Base-by-base conservation (phyloP, 805 yeast species). In the Lachancea waltii region DNA sequence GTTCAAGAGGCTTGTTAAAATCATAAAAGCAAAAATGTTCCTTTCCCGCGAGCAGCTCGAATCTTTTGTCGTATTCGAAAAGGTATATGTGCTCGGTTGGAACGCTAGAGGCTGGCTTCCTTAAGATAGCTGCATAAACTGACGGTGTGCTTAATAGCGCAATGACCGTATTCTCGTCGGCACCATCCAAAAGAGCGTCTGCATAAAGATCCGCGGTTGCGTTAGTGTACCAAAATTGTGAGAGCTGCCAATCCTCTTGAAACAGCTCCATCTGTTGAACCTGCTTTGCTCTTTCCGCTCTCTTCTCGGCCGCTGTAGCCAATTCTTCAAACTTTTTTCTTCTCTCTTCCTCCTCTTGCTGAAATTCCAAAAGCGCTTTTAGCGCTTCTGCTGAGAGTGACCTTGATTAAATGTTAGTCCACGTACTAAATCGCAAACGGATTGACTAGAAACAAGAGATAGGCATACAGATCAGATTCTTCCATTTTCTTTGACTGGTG, bases 221-320 rank as follows among this genome's bases (percentile, higher is more conserved):
- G 43, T 85, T 89, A 40, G 72, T 65, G 54, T 85, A 87, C 87
- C 97, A 87, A 63, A 87, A 87, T 60, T 87, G 97, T 1, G 95
- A 85, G 26, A 89, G 68, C 54, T 85, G 92, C 97, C 97, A 87
- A 61, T 87, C 95, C 60, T 87, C 96, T 54, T 82, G 70, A 59
- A 87, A 87, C 26, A 76, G 68, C 37, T 80, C 85, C 60, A 89
- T 89, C 15, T 78, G 73, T 38, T 73, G 60, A 22, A 58, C 48
- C 27, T 46, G 51, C 42, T 53, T 53, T 19, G 56, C 50, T 11
- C 49, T 48, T 35, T 60, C 58, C 21, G 50, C 56, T 18, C 49
- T 51, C 22, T 73, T 70, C 47, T 83, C 86, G 7, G 89, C 84
- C 37, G 67, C 63, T 38, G 67, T 55, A 45, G 67, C 69, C 36